These are phyloP conservation scores for Euphorbia corollata DNA, from an alignment of 441 rosid genomes.

Conservation along the genomic window DNA sequence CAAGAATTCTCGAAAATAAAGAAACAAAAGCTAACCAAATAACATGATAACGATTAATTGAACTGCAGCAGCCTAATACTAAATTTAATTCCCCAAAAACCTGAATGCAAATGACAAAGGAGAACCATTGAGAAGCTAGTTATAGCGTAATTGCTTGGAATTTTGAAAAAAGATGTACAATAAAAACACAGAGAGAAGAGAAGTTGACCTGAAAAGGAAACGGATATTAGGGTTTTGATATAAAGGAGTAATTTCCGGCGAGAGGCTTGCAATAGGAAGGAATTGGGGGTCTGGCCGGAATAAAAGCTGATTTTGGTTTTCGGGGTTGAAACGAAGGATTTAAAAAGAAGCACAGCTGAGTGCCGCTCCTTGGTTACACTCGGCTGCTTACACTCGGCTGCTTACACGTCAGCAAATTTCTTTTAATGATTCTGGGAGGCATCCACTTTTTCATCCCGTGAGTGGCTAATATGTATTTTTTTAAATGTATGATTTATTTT, in stretches of 20 bases:
- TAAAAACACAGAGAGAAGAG: background rate
- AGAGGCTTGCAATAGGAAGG: background rate
- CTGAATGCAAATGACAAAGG: background rate
- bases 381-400: constrained; percentile 6
- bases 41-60: background rate
- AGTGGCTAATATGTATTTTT: background rate
- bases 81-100: background rate
- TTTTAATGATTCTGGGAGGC: background rate
- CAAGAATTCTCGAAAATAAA: background rate
- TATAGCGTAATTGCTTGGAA: background rate
- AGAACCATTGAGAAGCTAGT: background rate
- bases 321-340: background rate
- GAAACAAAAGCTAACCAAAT: background rate
- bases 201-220: background rate
- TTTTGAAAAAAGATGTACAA: background rate
- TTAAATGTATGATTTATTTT: too few species aligned
- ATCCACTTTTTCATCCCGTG: constrained; percentile 1
- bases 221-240: background rate
- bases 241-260: background rate
- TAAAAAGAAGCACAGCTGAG: constrained; percentile 4
- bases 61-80: background rate
- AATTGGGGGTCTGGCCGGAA: background rate
- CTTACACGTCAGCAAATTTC: constrained; percentile 18
- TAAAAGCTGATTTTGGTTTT: background rate
- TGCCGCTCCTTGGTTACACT: background rate